Percentiles rank a stretch among this genome's conserved stretches.
Evolutionary conservation across 2,329 filamentous ascomycete genomes (phyloP).

Genomic region (Sporothrix schenckii): DNA sequence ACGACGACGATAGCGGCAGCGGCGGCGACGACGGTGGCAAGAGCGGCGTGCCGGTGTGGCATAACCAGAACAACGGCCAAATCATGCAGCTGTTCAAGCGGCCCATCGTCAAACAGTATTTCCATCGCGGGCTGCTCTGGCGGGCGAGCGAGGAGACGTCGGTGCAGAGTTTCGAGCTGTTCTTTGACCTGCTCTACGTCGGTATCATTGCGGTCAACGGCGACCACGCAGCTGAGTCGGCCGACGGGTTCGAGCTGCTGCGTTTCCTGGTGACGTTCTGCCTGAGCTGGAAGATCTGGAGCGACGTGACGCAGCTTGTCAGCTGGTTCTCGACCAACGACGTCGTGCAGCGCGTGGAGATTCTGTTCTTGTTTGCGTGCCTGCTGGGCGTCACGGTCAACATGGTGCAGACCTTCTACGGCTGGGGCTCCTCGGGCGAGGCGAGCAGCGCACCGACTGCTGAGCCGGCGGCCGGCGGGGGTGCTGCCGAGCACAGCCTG

Average conservation of each 20-base stretch:
- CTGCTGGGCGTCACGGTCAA: slow-evolving; percentile 65
- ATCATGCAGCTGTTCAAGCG: slow-evolving; percentile 61
- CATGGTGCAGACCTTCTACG: slow-evolving; percentile 59
- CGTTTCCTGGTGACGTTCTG: slow-evolving; percentile 64
- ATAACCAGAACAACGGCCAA: slow-evolving; percentile 43
- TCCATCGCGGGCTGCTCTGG: slow-evolving; percentile 67
- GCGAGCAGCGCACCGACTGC: not conserved
- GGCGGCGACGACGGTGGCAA: slow-evolving; percentile 1
- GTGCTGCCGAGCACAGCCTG: not conserved
- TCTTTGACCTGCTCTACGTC: slow-evolving; percentile 65
- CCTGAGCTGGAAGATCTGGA: slow-evolving; percentile 67
- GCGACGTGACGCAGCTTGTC: slow-evolving; percentile 59
- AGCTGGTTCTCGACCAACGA: slow-evolving; percentile 67
- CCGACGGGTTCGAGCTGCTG: slow-evolving; percentile 59
- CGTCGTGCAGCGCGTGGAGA: slow-evolving; percentile 59
- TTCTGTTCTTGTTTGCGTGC: slow-evolving; percentile 64
- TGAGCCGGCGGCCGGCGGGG: not conserved
- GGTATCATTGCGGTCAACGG: slow-evolving; percentile 67
- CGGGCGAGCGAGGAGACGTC: slow-evolving; percentile 61
- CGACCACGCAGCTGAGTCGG: slow-evolving; percentile 60
- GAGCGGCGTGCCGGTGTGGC: slow-evolving; percentile 33
- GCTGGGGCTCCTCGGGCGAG: slow-evolving; percentile 36
- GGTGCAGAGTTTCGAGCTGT: slow-evolving; percentile 66
- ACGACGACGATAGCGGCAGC: slow-evolving; percentile 33
- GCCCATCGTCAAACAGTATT: slow-evolving; percentile 66